Conservation (phyloP, 1,284 basidiomycete genomes). For the Ustilago esculenta region DNA sequence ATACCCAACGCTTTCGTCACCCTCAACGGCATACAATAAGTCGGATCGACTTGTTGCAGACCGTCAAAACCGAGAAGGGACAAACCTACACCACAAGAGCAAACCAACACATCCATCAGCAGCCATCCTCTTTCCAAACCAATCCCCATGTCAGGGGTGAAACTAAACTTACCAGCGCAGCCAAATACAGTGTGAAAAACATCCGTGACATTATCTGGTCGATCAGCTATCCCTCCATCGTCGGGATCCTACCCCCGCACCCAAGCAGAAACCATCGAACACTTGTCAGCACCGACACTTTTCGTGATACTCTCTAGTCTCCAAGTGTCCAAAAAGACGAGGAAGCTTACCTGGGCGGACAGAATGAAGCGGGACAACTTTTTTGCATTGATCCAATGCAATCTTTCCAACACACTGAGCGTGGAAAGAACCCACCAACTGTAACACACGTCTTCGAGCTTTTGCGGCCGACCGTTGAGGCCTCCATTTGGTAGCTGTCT, state of each 20-base stretch:
- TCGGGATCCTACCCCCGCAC: constrained; percentile 78
- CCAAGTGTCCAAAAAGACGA: too few relatives aligned
- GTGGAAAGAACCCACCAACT: constrained; percentile 95
- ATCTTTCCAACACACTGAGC: constrained; percentile 82
- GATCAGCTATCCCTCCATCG: constrained; percentile 89
- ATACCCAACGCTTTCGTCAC: constrained; percentile 71
- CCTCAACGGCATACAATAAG: constrained; percentile 91
- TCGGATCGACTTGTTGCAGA: constrained; percentile 84
- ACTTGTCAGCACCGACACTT: neutral
- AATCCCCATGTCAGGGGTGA: too few relatives aligned
- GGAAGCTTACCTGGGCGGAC: constrained; percentile 77
- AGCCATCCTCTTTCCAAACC: too few relatives aligned
- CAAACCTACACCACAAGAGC: constrained; percentile 73
- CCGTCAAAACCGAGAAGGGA: constrained; percentile 89
- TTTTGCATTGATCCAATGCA: constrained; percentile 89
- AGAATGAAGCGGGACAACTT: constrained; percentile 85
- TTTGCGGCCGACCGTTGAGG: constrained; percentile 93
- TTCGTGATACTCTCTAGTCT: neutral
- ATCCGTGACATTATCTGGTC: constrained; percentile 91
- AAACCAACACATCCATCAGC: constrained; percentile 3
- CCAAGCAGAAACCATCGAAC: too few relatives aligned
- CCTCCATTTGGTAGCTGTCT: constrained; percentile 92
- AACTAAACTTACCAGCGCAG: constrained; percentile 76
- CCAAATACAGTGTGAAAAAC: constrained; percentile 97
- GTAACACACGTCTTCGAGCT: constrained; percentile 98